These are phyloP conservation scores for Fusarium sororula DNA, from an alignment of 2,329 filamentous ascomycete species.

Conservation along the genomic window DNA sequence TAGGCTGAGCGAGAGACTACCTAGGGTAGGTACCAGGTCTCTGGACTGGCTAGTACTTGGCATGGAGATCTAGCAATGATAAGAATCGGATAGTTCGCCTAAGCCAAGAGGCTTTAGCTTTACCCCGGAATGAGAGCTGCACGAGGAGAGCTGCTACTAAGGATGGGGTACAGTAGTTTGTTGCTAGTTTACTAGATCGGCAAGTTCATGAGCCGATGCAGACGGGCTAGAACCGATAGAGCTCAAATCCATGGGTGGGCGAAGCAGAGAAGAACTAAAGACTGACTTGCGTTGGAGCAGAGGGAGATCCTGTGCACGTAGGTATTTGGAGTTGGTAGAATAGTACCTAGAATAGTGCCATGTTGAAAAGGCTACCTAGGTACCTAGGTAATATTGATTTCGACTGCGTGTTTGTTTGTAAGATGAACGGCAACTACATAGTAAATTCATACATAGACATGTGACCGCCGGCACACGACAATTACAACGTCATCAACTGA, in stretches of 20 bases:
- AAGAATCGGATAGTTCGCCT: background rate
- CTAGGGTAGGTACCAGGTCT: background rate
- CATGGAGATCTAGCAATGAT: slow-evolving; percentile 16
- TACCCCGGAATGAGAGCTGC: slow-evolving; percentile 2
- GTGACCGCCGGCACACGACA: background rate
- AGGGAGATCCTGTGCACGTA: background rate
- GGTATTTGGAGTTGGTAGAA: background rate
- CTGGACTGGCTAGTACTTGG: background rate
- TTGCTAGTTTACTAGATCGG: background rate
- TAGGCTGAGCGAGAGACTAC: background rate
- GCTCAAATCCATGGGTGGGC: background rate
- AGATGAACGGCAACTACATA: background rate
- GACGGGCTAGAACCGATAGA: background rate
- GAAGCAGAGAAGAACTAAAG: background rate
- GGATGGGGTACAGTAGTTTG: background rate
- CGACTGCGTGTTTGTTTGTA: background rate
- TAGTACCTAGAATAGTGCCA: background rate
- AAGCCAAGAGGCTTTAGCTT: background rate
- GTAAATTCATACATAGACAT: background rate
- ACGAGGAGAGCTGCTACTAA: background rate
- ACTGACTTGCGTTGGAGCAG: background rate
- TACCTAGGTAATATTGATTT: background rate
- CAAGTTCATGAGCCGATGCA: background rate
- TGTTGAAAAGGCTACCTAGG: background rate
- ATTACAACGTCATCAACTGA: slow-evolving; percentile 30